phyloP scores from a whole-genome alignment of 129 eudicot genomes.

The Helianthus annuus region HanXRQr2.0-SUNRISE NC_035437.2:153289058-153289557 shows the following conservation, averaged over 20 bases:
- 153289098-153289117: constrained; percentile 77
- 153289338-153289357: constrained; percentile 87
- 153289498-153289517: constrained; percentile 72
- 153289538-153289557: constrained; percentile 81
- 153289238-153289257: constrained; percentile 74
- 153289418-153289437: constrained; percentile 48
- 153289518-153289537: constrained; percentile 73
- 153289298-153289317: constrained; percentile 60
- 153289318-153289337: constrained; percentile 78
- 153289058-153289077: constrained; percentile 38
- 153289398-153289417: constrained; percentile 21
- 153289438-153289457: constrained; percentile 69
- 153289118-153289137: constrained; percentile 80
- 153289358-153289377: constrained; percentile 79
- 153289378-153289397: constrained; percentile 37
- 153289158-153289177: constrained; percentile 82
- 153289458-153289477: constrained; percentile 98
- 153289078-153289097: constrained; percentile 75
- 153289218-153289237: constrained; percentile 57
- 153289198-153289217: constrained; percentile 86
- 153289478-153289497: constrained; percentile 75
- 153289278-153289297: constrained; percentile 67
- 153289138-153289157: constrained; percentile 81
- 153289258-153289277: constrained; percentile 69
- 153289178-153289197: constrained; percentile 85